These are phyloP conservation scores for Pleurotus eryngii DNA, from an alignment of 768 basidiomycete genomes.

Conservation along the genomic window DNA sequence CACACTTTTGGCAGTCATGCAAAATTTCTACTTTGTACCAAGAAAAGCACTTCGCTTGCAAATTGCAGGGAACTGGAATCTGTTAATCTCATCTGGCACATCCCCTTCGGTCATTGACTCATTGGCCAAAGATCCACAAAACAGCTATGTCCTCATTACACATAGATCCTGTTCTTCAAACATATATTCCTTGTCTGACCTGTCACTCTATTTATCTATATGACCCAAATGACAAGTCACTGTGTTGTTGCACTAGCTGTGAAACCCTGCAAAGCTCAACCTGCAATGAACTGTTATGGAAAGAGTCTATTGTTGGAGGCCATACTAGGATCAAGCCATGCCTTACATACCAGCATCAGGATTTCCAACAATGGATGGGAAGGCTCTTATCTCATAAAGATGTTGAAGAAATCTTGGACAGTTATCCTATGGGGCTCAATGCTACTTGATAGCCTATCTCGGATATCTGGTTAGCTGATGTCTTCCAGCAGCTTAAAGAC, in stretches of 20 bases:
- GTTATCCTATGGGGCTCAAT: not conserved
- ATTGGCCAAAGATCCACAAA: constrained; percentile 20
- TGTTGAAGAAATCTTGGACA: not conserved
- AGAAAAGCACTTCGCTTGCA: constrained; percentile 16
- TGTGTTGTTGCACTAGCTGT: not conserved
- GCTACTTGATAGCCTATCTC: not conserved
- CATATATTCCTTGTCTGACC: constrained; percentile 19
- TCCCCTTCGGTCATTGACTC: not conserved
- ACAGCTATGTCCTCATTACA: not conserved
- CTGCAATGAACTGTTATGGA: not conserved
- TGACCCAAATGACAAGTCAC: not conserved
- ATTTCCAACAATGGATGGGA: not conserved
- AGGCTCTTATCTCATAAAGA: not conserved
- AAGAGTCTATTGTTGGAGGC: not conserved
- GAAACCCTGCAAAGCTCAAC: not conserved
- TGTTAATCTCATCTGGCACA: constrained; percentile 9
- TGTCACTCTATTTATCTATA: constrained; percentile 21
- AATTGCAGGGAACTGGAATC: constrained; percentile 15
- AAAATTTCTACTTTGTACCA: constrained; percentile 18
- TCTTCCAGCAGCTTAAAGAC: not conserved
- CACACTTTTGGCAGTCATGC: constrained; percentile 14
- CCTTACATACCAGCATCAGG: not conserved
- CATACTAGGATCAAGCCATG: not conserved
- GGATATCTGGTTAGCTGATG: not conserved
- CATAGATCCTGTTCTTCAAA: constrained; percentile 19